Conservation (phyloP, 257 asterid genomes). For the Ilex asprella region DNA sequence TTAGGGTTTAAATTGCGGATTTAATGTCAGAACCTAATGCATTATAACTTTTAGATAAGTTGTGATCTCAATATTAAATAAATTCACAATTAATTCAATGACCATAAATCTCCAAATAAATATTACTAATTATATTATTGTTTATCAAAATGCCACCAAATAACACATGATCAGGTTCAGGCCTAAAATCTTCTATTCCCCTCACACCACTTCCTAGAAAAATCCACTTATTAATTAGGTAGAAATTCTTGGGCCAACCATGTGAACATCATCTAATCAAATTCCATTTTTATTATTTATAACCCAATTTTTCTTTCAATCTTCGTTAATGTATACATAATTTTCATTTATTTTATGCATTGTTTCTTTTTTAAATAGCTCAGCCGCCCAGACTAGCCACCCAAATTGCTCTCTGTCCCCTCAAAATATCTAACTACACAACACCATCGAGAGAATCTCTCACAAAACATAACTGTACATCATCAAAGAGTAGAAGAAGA, state of each 20-base stretch:
- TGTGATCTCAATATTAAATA: too few relatives aligned
- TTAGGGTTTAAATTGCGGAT: too few relatives aligned
- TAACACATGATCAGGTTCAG: too few relatives aligned
- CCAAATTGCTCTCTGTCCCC: conserved; percentile 40
- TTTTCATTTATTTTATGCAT: neutral
- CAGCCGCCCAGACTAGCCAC: conserved; percentile 73
- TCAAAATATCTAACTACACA: conserved; percentile 33
- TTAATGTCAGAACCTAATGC: too few relatives aligned
- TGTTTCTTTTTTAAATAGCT: conserved; percentile 16
- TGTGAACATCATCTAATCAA: neutral
- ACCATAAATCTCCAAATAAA: too few relatives aligned
- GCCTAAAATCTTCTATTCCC: too few relatives aligned
- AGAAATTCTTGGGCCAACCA: neutral
- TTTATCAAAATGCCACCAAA: too few relatives aligned
- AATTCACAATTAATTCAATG: too few relatives aligned
- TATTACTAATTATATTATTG: too few relatives aligned
- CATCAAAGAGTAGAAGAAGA: conserved; percentile 8
- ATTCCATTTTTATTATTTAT: neutral
- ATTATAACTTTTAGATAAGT: too few relatives aligned
- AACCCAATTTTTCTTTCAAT: neutral
- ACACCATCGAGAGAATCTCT: conserved; percentile 15
- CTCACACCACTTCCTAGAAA: too few relatives aligned
- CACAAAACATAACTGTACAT: conserved; percentile 30
- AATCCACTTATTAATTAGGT: too few relatives aligned
- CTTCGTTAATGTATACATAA: neutral